These are phyloP conservation scores for Nicotiana rustica DNA, from an alignment of 305 asterid species.

Conservation along the genomic window DNA sequence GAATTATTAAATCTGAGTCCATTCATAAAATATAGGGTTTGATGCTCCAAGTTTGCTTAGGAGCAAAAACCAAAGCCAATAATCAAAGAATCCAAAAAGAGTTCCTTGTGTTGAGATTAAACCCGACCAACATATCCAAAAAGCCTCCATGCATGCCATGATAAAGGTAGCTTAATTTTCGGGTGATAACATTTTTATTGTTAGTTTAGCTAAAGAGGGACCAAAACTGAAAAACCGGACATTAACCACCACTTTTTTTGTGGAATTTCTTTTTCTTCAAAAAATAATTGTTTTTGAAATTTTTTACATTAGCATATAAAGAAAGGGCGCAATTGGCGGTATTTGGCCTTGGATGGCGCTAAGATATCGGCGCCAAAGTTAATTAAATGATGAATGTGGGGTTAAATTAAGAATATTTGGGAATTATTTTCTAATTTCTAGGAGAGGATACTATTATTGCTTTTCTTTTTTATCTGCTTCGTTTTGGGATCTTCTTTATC, in stretches of 20 bases:
- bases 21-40: neutral
- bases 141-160: slow-evolving; percentile 28
- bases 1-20: neutral
- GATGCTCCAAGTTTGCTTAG: neutral
- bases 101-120: slow-evolving; percentile 11
- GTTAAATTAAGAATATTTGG: neutral
- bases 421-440: neutral
- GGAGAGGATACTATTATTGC: neutral
- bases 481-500: slow-evolving; percentile 31
- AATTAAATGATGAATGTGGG: slow-evolving; percentile 17
- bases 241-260: slow-evolving; percentile 36
- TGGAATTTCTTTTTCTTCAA: neutral
- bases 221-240: slow-evolving; percentile 52
- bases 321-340: slow-evolving; percentile 52
- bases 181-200: neutral
- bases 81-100: neutral
- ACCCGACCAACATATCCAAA: slow-evolving; percentile 30
- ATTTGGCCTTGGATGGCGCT: slow-evolving; percentile 55
- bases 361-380: slow-evolving; percentile 50
- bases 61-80: neutral
- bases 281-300: neutral
- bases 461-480: slow-evolving; percentile 12
- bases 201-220: neutral
- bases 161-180: slow-evolving; percentile 12
- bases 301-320: neutral